These are phyloP conservation scores for Acer saccharum DNA, from an alignment of 345 rosid genomes.

Conservation along the genomic window DNA sequence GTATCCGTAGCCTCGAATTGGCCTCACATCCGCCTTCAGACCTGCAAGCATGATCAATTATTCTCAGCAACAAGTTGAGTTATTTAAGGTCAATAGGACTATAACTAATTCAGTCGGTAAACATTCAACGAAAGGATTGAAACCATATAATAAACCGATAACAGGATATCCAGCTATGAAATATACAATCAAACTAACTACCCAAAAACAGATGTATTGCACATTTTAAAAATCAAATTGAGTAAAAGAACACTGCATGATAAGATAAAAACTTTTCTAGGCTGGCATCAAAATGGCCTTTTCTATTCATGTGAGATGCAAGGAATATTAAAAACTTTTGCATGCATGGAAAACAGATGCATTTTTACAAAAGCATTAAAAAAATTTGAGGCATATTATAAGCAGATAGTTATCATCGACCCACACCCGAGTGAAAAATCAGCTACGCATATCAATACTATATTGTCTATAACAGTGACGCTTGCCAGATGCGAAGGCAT, in stretches of 20 bases:
- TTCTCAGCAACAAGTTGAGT: not conserved
- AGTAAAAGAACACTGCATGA: not conserved
- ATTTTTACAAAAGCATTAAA: not conserved
- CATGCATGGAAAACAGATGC: not conserved
- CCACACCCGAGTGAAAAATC: not conserved
- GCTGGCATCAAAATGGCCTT: not conserved
- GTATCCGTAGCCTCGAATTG: too few species aligned
- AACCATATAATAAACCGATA: not conserved
- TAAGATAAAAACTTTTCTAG: not conserved
- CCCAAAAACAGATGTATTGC: not conserved
- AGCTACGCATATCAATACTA: not conserved
- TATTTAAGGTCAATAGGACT: not conserved
- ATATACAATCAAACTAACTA: not conserved
- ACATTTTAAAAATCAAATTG: not conserved
- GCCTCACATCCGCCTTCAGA: not conserved
- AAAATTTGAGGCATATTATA: not conserved
- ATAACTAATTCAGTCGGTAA: not conserved
- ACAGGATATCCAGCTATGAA: not conserved
- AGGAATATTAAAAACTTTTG: not conserved
- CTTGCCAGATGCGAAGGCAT: not conserved
- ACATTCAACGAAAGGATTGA: not conserved
- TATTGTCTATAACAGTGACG: not conserved
- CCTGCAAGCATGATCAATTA: constrained; percentile 12
- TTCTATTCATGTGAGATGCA: not conserved
- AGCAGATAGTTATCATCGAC: not conserved